Evolutionary conservation across 208 protist genomes (phyloP).

Genomic region (Borovskyia barvae): DNA sequence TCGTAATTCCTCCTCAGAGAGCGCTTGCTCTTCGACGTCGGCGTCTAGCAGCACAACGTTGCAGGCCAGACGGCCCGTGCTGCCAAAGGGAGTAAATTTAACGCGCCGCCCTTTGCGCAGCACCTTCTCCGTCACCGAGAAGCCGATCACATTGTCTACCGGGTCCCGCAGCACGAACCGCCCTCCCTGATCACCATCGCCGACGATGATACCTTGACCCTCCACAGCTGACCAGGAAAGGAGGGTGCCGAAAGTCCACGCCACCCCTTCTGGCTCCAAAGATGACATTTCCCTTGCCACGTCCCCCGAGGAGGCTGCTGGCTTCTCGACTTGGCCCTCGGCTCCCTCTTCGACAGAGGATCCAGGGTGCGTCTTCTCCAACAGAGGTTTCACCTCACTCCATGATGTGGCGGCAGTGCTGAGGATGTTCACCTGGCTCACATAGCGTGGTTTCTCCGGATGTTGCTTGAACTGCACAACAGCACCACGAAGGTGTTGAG

Average conservation of each 20-base stretch:
- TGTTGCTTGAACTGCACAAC: constrained; percentile 75
- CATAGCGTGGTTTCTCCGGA: constrained; percentile 42
- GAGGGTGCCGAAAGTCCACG: constrained; percentile 64
- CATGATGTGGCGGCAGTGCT: constrained; percentile 46
- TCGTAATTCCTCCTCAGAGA: constrained; percentile 52
- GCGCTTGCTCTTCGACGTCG: constrained; percentile 54
- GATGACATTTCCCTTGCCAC: not conserved
- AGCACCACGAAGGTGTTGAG: constrained; percentile 67
- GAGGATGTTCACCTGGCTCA: constrained; percentile 59
- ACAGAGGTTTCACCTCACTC: constrained; percentile 43
- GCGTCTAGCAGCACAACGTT: constrained; percentile 64
- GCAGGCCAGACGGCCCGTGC: constrained; percentile 58
- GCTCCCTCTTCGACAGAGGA: not conserved
- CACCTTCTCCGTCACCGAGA: constrained; percentile 33
- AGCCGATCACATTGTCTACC: constrained; percentile 68
- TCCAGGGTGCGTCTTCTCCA: constrained; percentile 16
- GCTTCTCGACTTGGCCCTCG: not conserved
- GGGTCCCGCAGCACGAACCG: constrained; percentile 85
- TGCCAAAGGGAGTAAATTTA: constrained; percentile 72
- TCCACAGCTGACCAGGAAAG: constrained; percentile 72
- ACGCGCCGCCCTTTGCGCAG: constrained; percentile 67
- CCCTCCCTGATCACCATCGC: constrained; percentile 30
- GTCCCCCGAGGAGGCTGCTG: not conserved
- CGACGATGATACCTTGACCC: constrained; percentile 82
- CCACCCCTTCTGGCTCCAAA: constrained; percentile 30